Evolutionary conservation across 257 asterid species (phyloP).

Genomic region (Primulina huaijiensis): DNA sequence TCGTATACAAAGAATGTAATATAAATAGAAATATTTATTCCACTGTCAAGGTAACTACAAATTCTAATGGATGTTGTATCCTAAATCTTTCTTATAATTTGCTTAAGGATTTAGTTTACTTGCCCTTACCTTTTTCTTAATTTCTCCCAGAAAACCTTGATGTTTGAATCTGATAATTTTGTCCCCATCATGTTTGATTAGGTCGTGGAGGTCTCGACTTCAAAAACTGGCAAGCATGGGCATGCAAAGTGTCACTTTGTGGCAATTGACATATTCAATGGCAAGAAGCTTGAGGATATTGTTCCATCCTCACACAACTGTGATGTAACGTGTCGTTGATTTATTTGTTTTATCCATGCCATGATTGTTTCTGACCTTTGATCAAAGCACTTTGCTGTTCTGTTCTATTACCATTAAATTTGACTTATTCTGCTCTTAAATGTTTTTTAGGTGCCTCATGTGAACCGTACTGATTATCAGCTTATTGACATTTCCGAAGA

Average conservation of each 20-base stretch:
- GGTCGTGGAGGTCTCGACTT: slow-evolving; percentile 72
- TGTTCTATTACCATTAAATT: background rate
- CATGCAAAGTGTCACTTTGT: slow-evolving; percentile 76
- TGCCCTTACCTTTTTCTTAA: background rate
- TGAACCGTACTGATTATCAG: slow-evolving; percentile 59
- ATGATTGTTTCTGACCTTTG: background rate
- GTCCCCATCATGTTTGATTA: slow-evolving; percentile 16
- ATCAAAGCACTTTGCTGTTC: background rate
- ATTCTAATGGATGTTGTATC: background rate
- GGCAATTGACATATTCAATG: slow-evolving; percentile 58
- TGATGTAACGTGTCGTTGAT: slow-evolving; percentile 37
- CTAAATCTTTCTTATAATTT: background rate
- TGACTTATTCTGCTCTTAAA: slow-evolving; percentile 7
- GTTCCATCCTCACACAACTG: slow-evolving; percentile 73
- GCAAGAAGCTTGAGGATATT: slow-evolving; percentile 66
- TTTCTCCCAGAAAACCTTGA: background rate
- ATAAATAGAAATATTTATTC: too few relatives aligned
- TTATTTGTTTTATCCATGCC: background rate
- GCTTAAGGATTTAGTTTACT: background rate
- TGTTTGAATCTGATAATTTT: background rate
- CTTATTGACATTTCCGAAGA: slow-evolving; percentile 40
- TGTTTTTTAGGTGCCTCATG: slow-evolving; percentile 57
- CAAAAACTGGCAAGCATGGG: slow-evolving; percentile 71
- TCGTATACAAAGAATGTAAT: background rate
- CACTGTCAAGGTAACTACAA: background rate